Base-by-base conservation (phyloP, 805 yeast genomes). In the Starmerella floricola region DNA sequence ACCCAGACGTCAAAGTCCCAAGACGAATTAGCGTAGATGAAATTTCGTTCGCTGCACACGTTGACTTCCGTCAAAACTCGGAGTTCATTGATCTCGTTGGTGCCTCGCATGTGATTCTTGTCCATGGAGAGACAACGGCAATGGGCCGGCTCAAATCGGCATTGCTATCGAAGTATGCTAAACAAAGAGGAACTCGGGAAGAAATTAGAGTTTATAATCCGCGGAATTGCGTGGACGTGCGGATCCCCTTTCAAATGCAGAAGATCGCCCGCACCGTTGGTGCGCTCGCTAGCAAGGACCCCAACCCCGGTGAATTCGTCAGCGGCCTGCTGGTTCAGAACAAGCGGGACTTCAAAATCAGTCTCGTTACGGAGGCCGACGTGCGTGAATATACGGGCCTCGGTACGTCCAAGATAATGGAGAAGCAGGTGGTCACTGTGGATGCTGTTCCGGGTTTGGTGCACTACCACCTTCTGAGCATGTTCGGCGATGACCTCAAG, bases 1-100 rank as follows among this genome's bases (percentile, higher is more conserved):
- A 83, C 51, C 83, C 94, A 0, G 95, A 86, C 47, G 64, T 78
- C 16, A 73, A 76, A 45, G 79, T 91, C 31, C 96, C 97, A 4
- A 75, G 98, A 56, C 71, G 96, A 49, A 63, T 93, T 42, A 74
- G 73, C 36, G 78, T 91, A 15, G 96, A 88, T 50, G 99, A 91
- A 61, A 79, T 91, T 3, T 87, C 97, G 1, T 91, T 91, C 68
- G 97, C 98, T n/a, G 99, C 99, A 0, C 99, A 91, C 62, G 99
- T 91, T 18, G 99, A 91, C 59, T 91, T 80, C 61, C 85, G 82
- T 54, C 95, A 91, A 57, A 91, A 91, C 53, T 68, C 94, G 1
- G 83, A 81, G 43, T 91, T 91, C 56, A 91, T 91, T 45, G 95
- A 87, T 52, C 67, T 77, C 46, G 84, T 91, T 2, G 79, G 80